These are phyloP conservation scores for Pyricularia grisea DNA, from an alignment of 2,329 filamentous ascomycete genomes.

Conservation along the genomic window DNA sequence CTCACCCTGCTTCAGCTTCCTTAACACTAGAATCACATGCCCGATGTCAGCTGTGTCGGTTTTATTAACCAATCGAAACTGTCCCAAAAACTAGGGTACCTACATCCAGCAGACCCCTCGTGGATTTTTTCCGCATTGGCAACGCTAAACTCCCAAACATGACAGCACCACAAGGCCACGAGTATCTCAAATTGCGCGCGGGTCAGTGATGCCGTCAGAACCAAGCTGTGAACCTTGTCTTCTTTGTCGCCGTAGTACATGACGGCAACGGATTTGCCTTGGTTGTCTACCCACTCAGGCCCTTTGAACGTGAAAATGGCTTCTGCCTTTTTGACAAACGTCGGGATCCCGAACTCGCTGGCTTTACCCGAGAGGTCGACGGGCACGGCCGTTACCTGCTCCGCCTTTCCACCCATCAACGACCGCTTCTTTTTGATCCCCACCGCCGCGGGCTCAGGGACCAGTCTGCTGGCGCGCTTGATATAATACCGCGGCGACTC, in stretches of 20 bases:
- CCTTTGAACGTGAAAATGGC: background rate
- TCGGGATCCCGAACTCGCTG: background rate
- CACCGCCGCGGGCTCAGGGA: background rate
- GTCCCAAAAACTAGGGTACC: background rate
- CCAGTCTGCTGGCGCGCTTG: background rate
- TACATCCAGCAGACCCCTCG: background rate
- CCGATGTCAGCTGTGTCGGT: no score
- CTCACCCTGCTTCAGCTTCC: background rate
- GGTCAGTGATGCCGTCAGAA: background rate
- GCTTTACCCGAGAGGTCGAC: background rate
- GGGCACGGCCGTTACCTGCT: background rate
- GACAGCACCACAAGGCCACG: conserved; percentile 1
- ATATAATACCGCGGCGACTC: background rate
- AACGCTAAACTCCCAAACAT: background rate
- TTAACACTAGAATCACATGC: background rate
- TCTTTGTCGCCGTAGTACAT: background rate
- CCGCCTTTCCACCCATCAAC: background rate
- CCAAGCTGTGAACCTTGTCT: background rate
- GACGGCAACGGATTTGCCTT: background rate
- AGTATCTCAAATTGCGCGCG: background rate
- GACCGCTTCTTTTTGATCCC: background rate
- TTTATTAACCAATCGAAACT: background rate
- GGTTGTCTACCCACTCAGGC: background rate
- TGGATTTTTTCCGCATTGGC: background rate
- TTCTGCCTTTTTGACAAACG: background rate